phyloP scores from a whole-genome alignment of 2,329 filamentous ascomycete genomes.

The Emmonsiellopsis sp. region DNA sequence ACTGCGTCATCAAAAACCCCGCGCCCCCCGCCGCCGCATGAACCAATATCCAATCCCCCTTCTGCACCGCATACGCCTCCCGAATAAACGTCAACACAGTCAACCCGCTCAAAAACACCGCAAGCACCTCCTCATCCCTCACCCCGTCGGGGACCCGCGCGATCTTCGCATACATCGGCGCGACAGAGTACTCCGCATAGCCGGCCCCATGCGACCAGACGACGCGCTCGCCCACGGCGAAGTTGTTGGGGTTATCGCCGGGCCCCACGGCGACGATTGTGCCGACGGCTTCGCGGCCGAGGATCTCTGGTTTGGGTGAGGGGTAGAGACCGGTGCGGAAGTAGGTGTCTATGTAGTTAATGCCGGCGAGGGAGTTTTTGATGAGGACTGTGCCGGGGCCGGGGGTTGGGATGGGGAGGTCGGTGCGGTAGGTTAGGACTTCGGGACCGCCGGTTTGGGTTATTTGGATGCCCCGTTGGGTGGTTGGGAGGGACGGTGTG shows the following conservation, averaged over 20 bases:
- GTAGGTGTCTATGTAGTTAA: slow-evolving; percentile 91
- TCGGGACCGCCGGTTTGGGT: slow-evolving; percentile 64
- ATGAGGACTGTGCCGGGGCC: slow-evolving; percentile 67
- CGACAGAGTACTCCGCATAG: slow-evolving; percentile 53
- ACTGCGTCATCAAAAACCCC: slow-evolving; percentile 64
- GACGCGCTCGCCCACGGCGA: slow-evolving; percentile 61
- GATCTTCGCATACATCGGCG: slow-evolving; percentile 42
- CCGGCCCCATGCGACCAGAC: slow-evolving; percentile 53
- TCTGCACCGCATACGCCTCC: slow-evolving; percentile 61
- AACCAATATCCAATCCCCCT: slow-evolving; percentile 72
- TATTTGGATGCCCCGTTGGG: slow-evolving; percentile 66
- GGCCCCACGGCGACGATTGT: slow-evolving; percentile 55
- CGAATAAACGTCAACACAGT: slow-evolving; percentile 72
- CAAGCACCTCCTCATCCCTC: slow-evolving; percentile 54
- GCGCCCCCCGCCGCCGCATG: slow-evolving; percentile 82
- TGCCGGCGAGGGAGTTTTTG: slow-evolving; percentile 68
- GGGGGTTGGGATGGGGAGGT: slow-evolving; percentile 60
- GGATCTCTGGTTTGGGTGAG: slow-evolving; percentile 59
- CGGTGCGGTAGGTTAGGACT: slow-evolving; percentile 60
- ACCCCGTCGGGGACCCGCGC: slow-evolving; percentile 57
- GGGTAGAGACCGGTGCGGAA: slow-evolving; percentile 80
- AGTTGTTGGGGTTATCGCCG: slow-evolving; percentile 41
- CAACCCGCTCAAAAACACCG: slow-evolving; percentile 68
- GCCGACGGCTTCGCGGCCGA: slow-evolving; percentile 73
- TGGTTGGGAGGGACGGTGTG: slow-evolving; percentile 46